Evolutionary conservation across 2,329 filamentous ascomycete genomes (phyloP).

Genomic region (Herpotrichia juniperi): DNA sequence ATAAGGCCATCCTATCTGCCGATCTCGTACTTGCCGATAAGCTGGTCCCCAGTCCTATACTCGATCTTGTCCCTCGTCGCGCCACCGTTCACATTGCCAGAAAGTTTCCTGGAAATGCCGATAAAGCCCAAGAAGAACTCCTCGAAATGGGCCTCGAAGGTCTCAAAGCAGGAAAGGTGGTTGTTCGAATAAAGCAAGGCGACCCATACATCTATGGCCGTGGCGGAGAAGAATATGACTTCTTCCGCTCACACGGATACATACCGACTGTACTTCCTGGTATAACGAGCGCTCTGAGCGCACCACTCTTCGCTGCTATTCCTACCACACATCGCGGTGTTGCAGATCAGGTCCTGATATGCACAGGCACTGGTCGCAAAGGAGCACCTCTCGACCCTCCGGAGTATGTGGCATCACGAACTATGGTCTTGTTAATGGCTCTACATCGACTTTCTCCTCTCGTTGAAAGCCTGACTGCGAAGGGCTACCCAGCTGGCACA

Average conservation of each 20-base stretch:
- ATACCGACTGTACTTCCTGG: constrained; percentile 80
- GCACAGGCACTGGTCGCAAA: constrained; percentile 93
- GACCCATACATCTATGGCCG: constrained; percentile 96
- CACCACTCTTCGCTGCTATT: constrained; percentile 86
- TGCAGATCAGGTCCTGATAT: constrained; percentile 92
- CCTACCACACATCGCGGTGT: constrained; percentile 88
- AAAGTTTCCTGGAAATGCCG: constrained; percentile 97
- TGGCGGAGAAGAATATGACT: constrained; percentile 89
- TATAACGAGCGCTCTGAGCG: constrained; percentile 85
- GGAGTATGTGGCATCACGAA: constrained; percentile 75
- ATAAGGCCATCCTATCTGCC: constrained; percentile 75
- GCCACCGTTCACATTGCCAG: constrained; percentile 90
- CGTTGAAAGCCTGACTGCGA: constrained; percentile 66
- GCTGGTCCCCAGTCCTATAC: constrained; percentile 80
- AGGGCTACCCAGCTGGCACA: constrained; percentile 73
- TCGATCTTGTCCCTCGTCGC: constrained; percentile 87
- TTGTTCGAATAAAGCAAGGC: constrained; percentile 91
- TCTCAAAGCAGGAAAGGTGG: constrained; percentile 72
- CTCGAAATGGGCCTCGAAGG: constrained; percentile 77
- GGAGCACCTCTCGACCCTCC: constrained; percentile 83
- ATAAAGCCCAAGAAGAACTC: constrained; percentile 89
- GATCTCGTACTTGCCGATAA: constrained; percentile 87
- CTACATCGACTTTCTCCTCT: constrained; percentile 81
- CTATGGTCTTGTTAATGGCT: constrained; percentile 94
- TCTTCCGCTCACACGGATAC: constrained; percentile 76